phyloP scores from a whole-genome alignment of 345 rosid genomes.

The Bruguiera gymnorhiza region DNA sequence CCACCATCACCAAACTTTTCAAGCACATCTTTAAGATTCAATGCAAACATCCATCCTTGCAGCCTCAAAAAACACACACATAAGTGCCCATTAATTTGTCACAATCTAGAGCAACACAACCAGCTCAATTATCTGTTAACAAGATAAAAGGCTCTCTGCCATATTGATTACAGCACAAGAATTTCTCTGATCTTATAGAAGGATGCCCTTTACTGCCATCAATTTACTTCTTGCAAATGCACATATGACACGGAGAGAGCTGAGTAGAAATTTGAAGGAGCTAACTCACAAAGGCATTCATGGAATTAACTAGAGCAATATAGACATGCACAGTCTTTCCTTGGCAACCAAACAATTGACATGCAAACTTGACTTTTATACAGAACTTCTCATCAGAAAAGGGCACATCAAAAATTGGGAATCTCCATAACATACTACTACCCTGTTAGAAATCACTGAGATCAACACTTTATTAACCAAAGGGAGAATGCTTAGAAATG shows the following conservation, averaged over 20 bases:
- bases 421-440: neutral
- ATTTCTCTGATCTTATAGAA: too few species aligned
- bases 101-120: too few species aligned
- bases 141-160: too few species aligned
- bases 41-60: too few species aligned
- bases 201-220: too few species aligned
- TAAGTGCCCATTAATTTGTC: too few species aligned
- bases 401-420: slow-evolving; percentile 9
- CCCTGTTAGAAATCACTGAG: slow-evolving; percentile 4
- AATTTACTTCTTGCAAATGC: neutral
- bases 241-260: neutral
- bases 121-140: too few species aligned
- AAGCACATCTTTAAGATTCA: too few species aligned
- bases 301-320: neutral
- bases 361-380: slow-evolving; percentile 12
- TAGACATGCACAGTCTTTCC: neutral
- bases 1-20: too few species aligned
- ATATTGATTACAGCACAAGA: too few species aligned
- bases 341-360: neutral
- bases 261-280: neutral
- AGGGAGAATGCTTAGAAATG: slow-evolving; percentile 9
- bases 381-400: neutral
- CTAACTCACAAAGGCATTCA: too few species aligned
- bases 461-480: slow-evolving; percentile 3
- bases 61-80: too few species aligned